phyloP scores from a whole-genome alignment of 2,329 filamentous ascomycete species.

The Neoscytalidium dimidiatum region DNA sequence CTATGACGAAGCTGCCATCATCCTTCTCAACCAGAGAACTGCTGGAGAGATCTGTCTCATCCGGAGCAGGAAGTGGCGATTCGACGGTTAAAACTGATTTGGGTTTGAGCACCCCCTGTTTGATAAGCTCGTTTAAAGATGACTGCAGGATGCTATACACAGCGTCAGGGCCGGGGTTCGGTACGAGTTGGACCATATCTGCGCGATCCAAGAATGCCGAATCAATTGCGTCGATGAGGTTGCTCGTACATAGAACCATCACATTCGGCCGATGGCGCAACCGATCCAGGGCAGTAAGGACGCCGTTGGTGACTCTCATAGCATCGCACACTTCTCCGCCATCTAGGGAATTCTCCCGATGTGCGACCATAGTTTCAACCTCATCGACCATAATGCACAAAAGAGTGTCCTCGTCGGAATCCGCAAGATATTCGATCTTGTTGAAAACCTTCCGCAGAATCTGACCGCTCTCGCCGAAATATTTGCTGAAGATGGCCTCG shows the following conservation, averaged over 20 bases:
- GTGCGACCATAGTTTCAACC: constrained; percentile 51
- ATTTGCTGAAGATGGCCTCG: constrained; percentile 48
- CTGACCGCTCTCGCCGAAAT: constrained; percentile 50
- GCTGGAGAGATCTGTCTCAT: neutral
- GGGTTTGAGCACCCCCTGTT: constrained; percentile 37
- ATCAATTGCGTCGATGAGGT: constrained; percentile 49
- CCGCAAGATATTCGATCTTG: constrained; percentile 36
- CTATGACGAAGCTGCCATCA: neutral
- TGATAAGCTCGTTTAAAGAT: constrained; percentile 49
- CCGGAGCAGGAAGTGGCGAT: neutral
- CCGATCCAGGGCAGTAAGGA: constrained; percentile 51
- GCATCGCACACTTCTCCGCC: constrained; percentile 50
- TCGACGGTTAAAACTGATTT: neutral
- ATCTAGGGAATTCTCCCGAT: constrained; percentile 41
- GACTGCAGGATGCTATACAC: constrained; percentile 52
- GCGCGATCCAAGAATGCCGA: constrained; percentile 52
- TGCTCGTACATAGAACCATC: constrained; percentile 53
- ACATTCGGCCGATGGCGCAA: constrained; percentile 47
- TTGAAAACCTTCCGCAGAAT: constrained; percentile 47
- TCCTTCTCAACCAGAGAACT: neutral
- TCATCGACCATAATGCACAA: constrained; percentile 39
- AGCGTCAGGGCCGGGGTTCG: constrained; percentile 39
- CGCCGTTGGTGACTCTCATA: constrained; percentile 50
- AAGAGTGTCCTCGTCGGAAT: constrained; percentile 18
- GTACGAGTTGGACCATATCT: constrained; percentile 49